phyloP scores from a whole-genome alignment of 1,139 yeast species.

The Candida gigantensis region DNA sequence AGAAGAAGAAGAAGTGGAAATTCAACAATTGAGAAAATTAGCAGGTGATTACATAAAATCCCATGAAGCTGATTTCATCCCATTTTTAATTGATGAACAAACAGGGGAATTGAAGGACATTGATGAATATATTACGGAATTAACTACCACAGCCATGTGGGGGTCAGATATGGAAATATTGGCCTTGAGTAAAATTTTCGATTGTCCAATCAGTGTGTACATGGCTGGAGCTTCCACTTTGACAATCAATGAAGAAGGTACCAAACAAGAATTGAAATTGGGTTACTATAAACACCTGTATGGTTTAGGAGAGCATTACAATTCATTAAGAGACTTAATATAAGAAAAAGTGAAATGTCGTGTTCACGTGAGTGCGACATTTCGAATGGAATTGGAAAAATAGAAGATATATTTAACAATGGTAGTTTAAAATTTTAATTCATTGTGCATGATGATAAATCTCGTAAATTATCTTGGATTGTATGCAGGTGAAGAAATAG shows the following conservation, averaged over 20 bases:
- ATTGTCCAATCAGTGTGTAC: slow-evolving; percentile 72
- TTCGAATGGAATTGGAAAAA: background rate
- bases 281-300: slow-evolving; percentile 85
- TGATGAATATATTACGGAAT: slow-evolving; percentile 66
- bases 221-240: slow-evolving; percentile 74
- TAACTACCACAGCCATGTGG: slow-evolving; percentile 84
- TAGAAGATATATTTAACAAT: too few relatives aligned
- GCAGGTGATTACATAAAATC: slow-evolving; percentile 69
- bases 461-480: too few relatives aligned
- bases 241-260: slow-evolving; percentile 55
- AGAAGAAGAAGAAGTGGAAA: slow-evolving; percentile 23
- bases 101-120: slow-evolving; percentile 64
- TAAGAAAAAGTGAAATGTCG: slow-evolving; percentile 2
- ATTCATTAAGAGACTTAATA: slow-evolving; percentile 70
- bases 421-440: too few relatives aligned
- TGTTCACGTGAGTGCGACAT: slow-evolving; percentile 1
- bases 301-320: slow-evolving; percentile 94
- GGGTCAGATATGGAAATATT: slow-evolving; percentile 93
- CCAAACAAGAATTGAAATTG: slow-evolving; percentile 56
- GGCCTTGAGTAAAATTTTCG: slow-evolving; percentile 69
- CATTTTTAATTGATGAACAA: slow-evolving; percentile 79
- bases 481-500: too few relatives aligned
- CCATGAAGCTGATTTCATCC: slow-evolving; percentile 70
- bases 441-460: too few relatives aligned
- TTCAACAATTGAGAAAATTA: slow-evolving; percentile 56